A percentile compares a stretch with the other conserved stretches of the same genome.
phyloP scores from a whole-genome alignment of 2,329 filamentous ascomycete genomes.

The Cladosporium colombiae region DNA sequence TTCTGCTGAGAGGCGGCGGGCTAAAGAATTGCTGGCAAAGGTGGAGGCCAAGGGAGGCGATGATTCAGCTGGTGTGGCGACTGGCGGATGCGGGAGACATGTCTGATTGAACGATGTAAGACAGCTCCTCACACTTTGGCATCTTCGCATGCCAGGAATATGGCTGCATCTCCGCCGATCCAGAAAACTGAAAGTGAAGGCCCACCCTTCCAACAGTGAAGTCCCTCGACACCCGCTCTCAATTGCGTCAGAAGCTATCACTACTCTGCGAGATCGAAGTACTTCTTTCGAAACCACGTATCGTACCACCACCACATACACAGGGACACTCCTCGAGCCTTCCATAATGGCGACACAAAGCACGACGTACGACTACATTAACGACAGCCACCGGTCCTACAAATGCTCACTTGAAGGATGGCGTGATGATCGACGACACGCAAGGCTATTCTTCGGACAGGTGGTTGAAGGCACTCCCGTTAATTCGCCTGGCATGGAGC shows the following conservation, averaged over 20 bases:
- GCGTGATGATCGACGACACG: not conserved
- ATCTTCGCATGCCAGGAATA: not conserved
- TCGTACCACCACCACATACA: not conserved
- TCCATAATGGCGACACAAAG: not conserved
- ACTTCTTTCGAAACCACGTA: not conserved
- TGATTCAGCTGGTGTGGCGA: not conserved
- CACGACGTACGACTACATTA: not conserved
- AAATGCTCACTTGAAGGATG: not conserved
- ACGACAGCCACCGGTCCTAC: constrained; percentile 4
- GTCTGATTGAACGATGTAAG: constrained; percentile 7
- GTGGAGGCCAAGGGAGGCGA: not conserved
- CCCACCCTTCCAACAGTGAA: not conserved
- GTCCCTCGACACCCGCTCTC: not conserved
- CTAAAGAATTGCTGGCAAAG: constrained; percentile 7
- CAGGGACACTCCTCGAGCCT: not conserved
- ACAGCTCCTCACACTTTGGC: not conserved
- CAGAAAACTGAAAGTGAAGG: not conserved
- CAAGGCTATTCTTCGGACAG: not conserved
- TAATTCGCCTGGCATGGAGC: not conserved
- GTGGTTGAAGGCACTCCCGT: not conserved
- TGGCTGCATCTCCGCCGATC: too few species aligned
- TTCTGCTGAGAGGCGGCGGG: not conserved
- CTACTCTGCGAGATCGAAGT: too few species aligned
- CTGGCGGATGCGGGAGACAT: not conserved
- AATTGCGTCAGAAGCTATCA: not conserved